Evolutionary conservation across 140 eudicot genomes (phyloP), one percentile per base, ranked within the genome.

Genomic region (Flaveria floridana): DNA sequence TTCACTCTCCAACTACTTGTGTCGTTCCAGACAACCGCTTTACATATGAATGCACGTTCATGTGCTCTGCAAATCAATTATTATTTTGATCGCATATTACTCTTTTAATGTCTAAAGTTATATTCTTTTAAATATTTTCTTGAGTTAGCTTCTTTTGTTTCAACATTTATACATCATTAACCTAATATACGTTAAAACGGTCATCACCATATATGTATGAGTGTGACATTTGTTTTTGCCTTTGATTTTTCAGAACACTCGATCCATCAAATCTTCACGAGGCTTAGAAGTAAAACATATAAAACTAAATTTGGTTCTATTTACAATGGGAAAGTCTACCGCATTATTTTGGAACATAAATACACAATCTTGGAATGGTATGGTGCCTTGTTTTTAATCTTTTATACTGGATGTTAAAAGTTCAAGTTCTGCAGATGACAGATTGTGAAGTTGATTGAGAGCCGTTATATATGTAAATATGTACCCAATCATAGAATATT

Each of bases 1-100:
- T 59, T 78, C 56, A 47, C 20, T 4, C 70, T 48, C 76, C 79
- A 80, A 50, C 68, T 48, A 68, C 70, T 79, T 55, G 19, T 79
- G 65, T 73, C 58, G 50, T 73, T 53, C 41, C 50, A 30, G 70
- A 65, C 70, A 65, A 65, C 16, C 16, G 21, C 30, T 66, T 16
- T 18, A 41, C 14, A 66, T 10, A 65, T 41, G 71, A 65, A 65
- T 39, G 52, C 23, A 20, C 23, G 8, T 65, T 39, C 71, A 41
- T 65, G 11, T 18, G 23, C 71, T 66, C 15, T 41, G 53, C 71
- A 18, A 66, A 18, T 20, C 23, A 18, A 66, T 66, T 2, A 61
- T 59, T 30, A 2, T 26, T 13, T 63, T 63, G 1, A 30, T 28
- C 10, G 6, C 69, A 30, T 63, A 30, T 63, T 2, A 2, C 19